Evolutionary conservation across 768 basidiomycete genomes (phyloP), one percentile per base, ranked within the genome.

Genomic region (Collybia mongolica): DNA sequence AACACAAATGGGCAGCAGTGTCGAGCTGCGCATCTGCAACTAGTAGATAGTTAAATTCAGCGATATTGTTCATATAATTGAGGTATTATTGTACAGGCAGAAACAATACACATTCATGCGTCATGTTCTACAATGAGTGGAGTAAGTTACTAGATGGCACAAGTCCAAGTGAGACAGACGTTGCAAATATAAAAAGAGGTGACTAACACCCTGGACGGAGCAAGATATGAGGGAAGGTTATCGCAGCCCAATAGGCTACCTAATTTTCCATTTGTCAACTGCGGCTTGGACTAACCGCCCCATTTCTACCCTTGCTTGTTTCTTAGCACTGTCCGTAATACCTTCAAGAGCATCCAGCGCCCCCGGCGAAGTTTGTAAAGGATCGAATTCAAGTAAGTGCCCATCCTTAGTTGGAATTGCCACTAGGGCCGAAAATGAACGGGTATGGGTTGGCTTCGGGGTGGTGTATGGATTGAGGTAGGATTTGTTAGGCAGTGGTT

Each of bases 381-480:
- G 92, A 57, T 96, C 88, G 59, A 96, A 93, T 63, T 86, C 84
- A 20, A 96, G 75, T n/a, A 88, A 65, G 57, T 87, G 83, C 0
- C 93, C 93, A 56, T 93, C 90, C 36, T 77, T 81, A 0, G 85
- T 91, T 4, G 88, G 83, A n/a, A 93, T 84, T 1, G 86, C 82
- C 11, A 91, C 83, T 26, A 88, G 68, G 2, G 85, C 86, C 4
- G 81, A 78, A 52, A 77, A 67, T 29, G 74, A 65, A 50, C 68
- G 63, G 20, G 68, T 57, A 57, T 66, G 67, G 53, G 60, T 55
- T 35, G 65, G 77, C 52, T 58, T 72, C 14, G 70, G 76, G 42
- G 71, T 71, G 44, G 67, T 55, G 22, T 65, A 57, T 48, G 55
- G 55, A 53, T 54, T 58, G 20, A 46, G 28, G 29, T 37, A 17